These are phyloP conservation scores for Monosporascus ibericus DNA, from an alignment of 2,329 filamentous ascomycete genomes.

Conservation along the genomic window DNA sequence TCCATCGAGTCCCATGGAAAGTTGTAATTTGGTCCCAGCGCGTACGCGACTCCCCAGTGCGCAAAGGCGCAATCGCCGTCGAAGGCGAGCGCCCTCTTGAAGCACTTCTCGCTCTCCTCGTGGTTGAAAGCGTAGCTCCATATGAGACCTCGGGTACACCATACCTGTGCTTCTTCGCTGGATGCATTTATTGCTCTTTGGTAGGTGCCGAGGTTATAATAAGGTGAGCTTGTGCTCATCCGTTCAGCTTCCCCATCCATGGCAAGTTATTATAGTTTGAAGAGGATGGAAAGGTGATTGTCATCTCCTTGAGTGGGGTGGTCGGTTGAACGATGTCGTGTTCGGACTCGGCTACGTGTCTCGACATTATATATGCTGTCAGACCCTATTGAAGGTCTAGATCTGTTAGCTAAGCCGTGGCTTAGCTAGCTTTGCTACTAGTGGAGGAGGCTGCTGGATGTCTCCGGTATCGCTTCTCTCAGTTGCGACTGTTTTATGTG, in stretches of 20 bases:
- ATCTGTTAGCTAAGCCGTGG: no score
- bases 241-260: background rate
- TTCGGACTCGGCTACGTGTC: no score
- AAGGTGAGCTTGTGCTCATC: constrained; percentile 19
- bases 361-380: no score
- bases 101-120: constrained; percentile 61
- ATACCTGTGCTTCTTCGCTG: constrained; percentile 48
- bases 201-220: constrained; percentile 59
- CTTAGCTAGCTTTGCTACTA: no score
- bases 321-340: no score
- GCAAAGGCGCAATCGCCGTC: constrained; percentile 56
- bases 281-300: background rate
- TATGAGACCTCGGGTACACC: constrained; percentile 67
- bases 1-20: constrained; percentile 73
- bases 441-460: no score
- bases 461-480: no score
- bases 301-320: no score
- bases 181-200: constrained; percentile 48
- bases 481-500: no score
- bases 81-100: constrained; percentile 48
- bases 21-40: constrained; percentile 69
- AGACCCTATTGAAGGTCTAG: no score
- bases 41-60: constrained; percentile 66
- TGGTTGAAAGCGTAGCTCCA: constrained; percentile 77
- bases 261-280: background rate